Evolutionary conservation across 2,329 filamentous ascomycete genomes (phyloP).

Genomic region (Colletotrichum neosansevieriae): DNA sequence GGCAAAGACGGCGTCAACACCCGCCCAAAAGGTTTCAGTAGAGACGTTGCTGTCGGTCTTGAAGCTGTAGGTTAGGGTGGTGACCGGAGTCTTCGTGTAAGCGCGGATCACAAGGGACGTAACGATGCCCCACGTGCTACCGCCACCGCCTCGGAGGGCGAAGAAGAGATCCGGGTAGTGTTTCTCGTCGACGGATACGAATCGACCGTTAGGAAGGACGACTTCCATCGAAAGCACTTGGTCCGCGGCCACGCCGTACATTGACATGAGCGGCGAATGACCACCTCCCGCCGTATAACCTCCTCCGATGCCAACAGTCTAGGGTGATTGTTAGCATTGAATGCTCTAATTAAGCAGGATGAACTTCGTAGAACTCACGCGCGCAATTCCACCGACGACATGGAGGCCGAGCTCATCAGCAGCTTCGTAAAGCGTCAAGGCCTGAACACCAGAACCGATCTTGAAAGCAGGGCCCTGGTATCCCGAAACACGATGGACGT

Average conservation of each 20-base stretch:
- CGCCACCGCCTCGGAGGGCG: slow-evolving; percentile 62
- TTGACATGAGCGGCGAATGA: slow-evolving; percentile 47
- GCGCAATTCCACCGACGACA: slow-evolving; percentile 45
- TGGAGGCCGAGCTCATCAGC: slow-evolving; percentile 42
- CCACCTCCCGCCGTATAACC: slow-evolving; percentile 51
- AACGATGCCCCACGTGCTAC: slow-evolving; percentile 59
- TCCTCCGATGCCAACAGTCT: slow-evolving; percentile 47
- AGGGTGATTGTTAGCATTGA: slow-evolving; percentile 39
- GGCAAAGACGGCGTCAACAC: slow-evolving; percentile 46
- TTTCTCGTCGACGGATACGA: slow-evolving; percentile 49
- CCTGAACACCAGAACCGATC: slow-evolving; percentile 46
- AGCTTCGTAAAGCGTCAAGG: slow-evolving; percentile 44
- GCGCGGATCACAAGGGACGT: slow-evolving; percentile 56
- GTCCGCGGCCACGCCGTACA: slow-evolving; percentile 51
- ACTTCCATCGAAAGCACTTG: slow-evolving; percentile 51
- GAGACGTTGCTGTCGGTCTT: slow-evolving; percentile 45
- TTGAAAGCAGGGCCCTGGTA: slow-evolving; percentile 45
- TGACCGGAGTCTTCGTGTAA: slow-evolving; percentile 51
- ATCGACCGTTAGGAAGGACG: slow-evolving; percentile 50
- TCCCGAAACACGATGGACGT: slow-evolving; percentile 42
- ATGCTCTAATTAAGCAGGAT: too few relatives aligned
- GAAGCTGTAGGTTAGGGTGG: slow-evolving; percentile 46
- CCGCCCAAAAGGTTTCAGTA: slow-evolving; percentile 49
- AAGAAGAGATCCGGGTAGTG: slow-evolving; percentile 60
- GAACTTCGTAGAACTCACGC: slow-evolving; percentile 55